Evolutionary conservation across 805 yeast genomes (phyloP).

Genomic region (Hanseniaspora valbyensis): DNA sequence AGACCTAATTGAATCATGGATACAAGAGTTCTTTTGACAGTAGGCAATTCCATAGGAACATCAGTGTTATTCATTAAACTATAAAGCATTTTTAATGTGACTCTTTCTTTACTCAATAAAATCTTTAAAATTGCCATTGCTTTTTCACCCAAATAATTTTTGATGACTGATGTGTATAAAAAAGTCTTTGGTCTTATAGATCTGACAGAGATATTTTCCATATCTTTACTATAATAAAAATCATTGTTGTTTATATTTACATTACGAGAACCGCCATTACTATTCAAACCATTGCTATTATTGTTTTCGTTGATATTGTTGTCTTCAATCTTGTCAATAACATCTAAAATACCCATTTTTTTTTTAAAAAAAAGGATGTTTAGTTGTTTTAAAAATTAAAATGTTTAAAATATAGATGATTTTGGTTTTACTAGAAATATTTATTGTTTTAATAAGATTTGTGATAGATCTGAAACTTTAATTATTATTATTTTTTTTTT

Average conservation of each 20-base stretch:
- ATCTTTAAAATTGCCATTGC: conserved; percentile 54
- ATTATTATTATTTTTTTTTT: too few relatives aligned
- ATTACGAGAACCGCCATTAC: conserved; percentile 4
- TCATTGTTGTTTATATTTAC: conserved; percentile 12
- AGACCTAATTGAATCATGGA: conserved; percentile 71
- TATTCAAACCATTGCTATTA: background rate
- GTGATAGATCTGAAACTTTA: too few relatives aligned
- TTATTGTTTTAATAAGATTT: too few relatives aligned
- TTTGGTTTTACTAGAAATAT: too few relatives aligned
- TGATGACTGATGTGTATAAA: conserved; percentile 43
- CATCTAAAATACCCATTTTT: conserved; percentile 4
- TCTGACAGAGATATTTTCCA: conserved; percentile 22
- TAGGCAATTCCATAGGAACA: conserved; percentile 33
- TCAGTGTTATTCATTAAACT: background rate
- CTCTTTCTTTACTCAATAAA: conserved; percentile 57
- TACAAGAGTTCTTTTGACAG: conserved; percentile 57
- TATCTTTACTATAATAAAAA: conserved; percentile 14
- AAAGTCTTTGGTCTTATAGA: conserved; percentile 55
- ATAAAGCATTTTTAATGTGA: conserved; percentile 32
- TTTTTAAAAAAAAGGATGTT: background rate
- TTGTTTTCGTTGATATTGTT: background rate
- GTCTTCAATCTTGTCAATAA: conserved; percentile 10
- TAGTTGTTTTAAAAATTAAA: background rate
- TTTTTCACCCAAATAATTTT: conserved; percentile 55
- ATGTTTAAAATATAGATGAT: too few relatives aligned